Base-by-base conservation (phyloP, 1,284 basidiomycete genomes). In the Boletellus dicymbophilus region DNA sequence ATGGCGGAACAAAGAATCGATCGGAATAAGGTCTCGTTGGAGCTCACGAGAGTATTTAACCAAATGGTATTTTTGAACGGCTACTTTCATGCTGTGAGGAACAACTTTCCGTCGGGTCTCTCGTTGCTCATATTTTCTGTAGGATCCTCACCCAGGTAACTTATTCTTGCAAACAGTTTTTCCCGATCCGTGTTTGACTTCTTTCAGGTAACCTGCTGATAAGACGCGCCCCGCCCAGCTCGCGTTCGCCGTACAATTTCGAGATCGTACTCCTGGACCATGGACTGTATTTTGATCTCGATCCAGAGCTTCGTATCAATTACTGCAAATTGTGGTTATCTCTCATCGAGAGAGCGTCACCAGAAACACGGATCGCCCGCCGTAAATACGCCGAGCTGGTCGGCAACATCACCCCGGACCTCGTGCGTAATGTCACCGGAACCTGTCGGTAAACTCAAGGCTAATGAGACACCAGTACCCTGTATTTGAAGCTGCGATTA, bases 51-150 rank as follows among this genome's bases (percentile, higher is more conserved):
- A 54, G 93, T 96, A 63, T 98, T 98, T 64, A 90, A 86, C 42
- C 88, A 87, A 63, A 99, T 99, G 97, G 93, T 99, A 20, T 98
- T 98, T 64, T 69, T 98, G 34, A 93, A 98, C 66, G 96, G 96
- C 31, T 95, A 85, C 80, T 92, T 93, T 67, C 89, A 92, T 72
- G 90, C 84, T 28, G 90, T 88, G 61, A 63, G 84, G 71, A 36
- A 39, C 21, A 33, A 16, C 15, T 27, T 18, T 42, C 51, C 11
- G 34, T 42, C 2, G 27, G 18, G 22, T 34, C 12, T 33, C 21
- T 33, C 16, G 12, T 45, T 34, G 34, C 55, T 49, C 36, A 53
- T 23, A 40, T 43, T 48, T 46, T 9, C 46, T 44, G 13, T 57
- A 88, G 86, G 88, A 90, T 61, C 88, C 89, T 20, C 88, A 91